These are phyloP conservation scores for Phytophthora uliginosa DNA, from an alignment of 352 stramenopile genomes.

Conservation along the genomic window DNA sequence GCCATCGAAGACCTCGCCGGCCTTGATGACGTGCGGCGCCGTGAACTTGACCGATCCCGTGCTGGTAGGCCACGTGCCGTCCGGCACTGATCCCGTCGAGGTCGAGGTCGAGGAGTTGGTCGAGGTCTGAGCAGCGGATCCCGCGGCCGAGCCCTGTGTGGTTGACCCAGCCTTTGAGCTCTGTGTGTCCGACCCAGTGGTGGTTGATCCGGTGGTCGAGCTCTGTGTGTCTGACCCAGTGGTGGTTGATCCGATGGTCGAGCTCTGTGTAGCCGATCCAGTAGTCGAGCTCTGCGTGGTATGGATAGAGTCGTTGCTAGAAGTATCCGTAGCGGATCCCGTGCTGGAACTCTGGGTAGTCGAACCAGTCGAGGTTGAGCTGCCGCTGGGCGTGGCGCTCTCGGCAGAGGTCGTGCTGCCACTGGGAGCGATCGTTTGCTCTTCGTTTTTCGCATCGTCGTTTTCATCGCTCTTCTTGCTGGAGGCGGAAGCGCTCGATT, in stretches of 20 bases:
- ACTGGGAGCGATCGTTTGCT: neutral
- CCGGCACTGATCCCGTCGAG: neutral
- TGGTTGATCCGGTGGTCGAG: too few relatives aligned
- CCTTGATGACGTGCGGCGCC: conserved; percentile 36
- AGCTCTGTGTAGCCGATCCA: too few relatives aligned
- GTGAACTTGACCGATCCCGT: neutral
- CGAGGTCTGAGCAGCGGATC: neutral
- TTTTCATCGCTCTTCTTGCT: conserved; percentile 7
- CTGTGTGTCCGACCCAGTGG: neutral
- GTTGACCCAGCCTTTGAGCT: neutral
- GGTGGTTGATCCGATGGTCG: too few relatives aligned
- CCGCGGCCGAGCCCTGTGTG: neutral
- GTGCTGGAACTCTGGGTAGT: neutral
- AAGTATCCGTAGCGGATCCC: neutral
- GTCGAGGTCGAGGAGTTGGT: neutral
- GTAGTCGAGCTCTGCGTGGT: neutral
- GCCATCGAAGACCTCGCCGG: conserved; percentile 35
- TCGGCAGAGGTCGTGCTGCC: neutral
- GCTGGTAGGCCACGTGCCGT: neutral
- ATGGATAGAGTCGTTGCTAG: neutral
- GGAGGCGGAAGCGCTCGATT: conserved; percentile 2
- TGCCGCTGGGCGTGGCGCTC: neutral
- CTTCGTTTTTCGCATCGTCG: conserved; percentile 12
- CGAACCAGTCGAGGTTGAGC: neutral
- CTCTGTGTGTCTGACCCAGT: neutral